Base-by-base conservation (phyloP, 1,284 basidiomycete genomes). In the Cutaneotrichosporon sp. region DNA sequence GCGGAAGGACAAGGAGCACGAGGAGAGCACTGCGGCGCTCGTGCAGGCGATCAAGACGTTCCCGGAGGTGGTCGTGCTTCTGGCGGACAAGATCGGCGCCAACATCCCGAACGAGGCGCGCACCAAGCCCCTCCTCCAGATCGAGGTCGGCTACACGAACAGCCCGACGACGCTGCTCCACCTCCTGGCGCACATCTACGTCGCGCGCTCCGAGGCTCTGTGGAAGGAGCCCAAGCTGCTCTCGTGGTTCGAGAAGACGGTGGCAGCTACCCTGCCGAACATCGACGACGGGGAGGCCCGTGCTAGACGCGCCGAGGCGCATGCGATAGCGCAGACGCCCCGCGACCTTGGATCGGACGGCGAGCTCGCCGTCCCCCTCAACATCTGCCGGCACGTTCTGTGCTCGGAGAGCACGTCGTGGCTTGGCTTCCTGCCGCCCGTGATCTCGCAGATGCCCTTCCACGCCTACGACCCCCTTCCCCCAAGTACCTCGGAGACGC, bases 131-230 rank as follows among this genome's bases (percentile, higher is more conserved):
- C 84, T 85, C n/a, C 87, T 91, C 71, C 83, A 84, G 64, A 85
- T 92, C 34, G 82, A 87, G 63, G 87, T 87, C 0, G 88, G 89
- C 56, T 84, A 83, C 45, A 82, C 80, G 88, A 73, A 84, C 10
- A 79, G 83, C 34, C 81, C 84, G 1, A 77, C 67, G 1, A 80
- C 74, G 24, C 67, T 74, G 22, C 64, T 83, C 4, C 82, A 84
- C 65, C 84, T 95, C 13, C 84, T 95, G 11, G 89, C 90, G 0
- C 90, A 92, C 72, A 85, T 95, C 34, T 97, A 97, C 75, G 90
- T 84, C 1, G 85, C 88, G 51, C 88, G 91, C 8, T 89, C 90
- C 0, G 82, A 81, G 16, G 78, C 87, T 0, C 76, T 95, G 8
- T 97, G 92, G 92, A 95, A 94, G 80, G 85, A 88, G 11, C 79